Evolutionary conservation across 192 early-diverging fungal species (phyloP).

Genomic region (Rhizoclosmatium sp.): DNA sequence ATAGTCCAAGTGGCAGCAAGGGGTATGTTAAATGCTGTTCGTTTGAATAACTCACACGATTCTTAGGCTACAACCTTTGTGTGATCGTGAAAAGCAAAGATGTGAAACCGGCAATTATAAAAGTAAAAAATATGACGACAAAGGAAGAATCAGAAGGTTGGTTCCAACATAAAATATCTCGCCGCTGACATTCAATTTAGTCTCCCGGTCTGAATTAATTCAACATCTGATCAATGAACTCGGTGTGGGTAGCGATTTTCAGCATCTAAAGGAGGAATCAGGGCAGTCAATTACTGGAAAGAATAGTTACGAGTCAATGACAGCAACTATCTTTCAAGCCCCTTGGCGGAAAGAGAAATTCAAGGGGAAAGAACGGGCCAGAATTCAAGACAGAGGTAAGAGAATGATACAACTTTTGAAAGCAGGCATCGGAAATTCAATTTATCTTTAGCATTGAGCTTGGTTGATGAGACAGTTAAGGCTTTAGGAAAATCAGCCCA

Average conservation of each 20-base stretch:
- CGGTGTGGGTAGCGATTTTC: conserved; percentile 10
- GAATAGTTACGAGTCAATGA: conserved; percentile 19
- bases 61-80: conserved; percentile 9
- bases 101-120: conserved; percentile 46
- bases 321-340: conserved; percentile 24
- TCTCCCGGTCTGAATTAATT: conserved; percentile 44
- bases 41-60: conserved; percentile 9
- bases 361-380: conserved; percentile 35
- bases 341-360: conserved; percentile 33
- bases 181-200: conserved; percentile 1
- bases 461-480: conserved; percentile 29
- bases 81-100: conserved; percentile 49
- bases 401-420: not conserved
- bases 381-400: conserved; percentile 45
- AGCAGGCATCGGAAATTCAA: not conserved
- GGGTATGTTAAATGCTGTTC: not conserved
- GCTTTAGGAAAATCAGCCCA: conserved; percentile 21
- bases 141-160: conserved; percentile 49
- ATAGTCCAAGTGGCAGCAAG: conserved; percentile 12
- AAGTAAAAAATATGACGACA: conserved; percentile 52
- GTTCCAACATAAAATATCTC: not conserved
- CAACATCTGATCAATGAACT: conserved; percentile 47
- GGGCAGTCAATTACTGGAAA: conserved; percentile 7
- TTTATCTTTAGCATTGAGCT: conserved; percentile 26
- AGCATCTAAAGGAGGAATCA: not conserved